Base-by-base conservation (phyloP, 257 asterid genomes). In the Fraxinus cuspidata region DNA sequence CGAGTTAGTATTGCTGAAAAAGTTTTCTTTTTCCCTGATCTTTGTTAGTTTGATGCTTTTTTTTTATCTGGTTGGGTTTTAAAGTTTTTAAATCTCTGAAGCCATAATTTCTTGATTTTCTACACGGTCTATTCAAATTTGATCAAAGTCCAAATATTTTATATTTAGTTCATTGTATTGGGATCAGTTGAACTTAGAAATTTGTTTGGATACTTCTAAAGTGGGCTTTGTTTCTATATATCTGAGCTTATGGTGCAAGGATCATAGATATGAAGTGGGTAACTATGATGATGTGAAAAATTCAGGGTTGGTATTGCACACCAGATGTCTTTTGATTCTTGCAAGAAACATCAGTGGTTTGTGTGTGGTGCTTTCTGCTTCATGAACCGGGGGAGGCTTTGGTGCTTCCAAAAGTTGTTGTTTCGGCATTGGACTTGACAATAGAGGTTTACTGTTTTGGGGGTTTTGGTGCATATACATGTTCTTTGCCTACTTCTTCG, bases 301-400 rank as follows among this genome's bases (percentile, higher is more conserved):
- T 77, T 42, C 81, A 91, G 97, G 96, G 74, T 80, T 87, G 82
- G 88, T 77, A 63, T 63, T 27, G 69, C 35, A 27, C 94, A 80
- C 88, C 95, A 91, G 96, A 94, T 94, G 98, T 90, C 97, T 91
- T 84, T 91, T 94, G 97, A 86, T 80, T 92, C 92, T 84, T 69
- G 81, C 88, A 86, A 86, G 87, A 90, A 91, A 82, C 86, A 88
- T 87, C 94, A 82, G 74, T 83, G 80, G 77, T 86, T 85, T 87
- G 78, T 83, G 73, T 86, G 92, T 90, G 83, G 94, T 83, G 88
- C 88, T 77, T 88, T 89, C 81, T 80, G 91, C 88, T 91, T 90
- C 89, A 87, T 87, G 95, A 90, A 80, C 83, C 87, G 89, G 78
- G 87, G 88, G 78, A 94, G 97, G 85, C 82, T 92, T 72, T 88